These are phyloP conservation scores for Citrullus mucosospermus DNA, from an alignment of 306 rosid genomes.

Conservation along the genomic window DNA sequence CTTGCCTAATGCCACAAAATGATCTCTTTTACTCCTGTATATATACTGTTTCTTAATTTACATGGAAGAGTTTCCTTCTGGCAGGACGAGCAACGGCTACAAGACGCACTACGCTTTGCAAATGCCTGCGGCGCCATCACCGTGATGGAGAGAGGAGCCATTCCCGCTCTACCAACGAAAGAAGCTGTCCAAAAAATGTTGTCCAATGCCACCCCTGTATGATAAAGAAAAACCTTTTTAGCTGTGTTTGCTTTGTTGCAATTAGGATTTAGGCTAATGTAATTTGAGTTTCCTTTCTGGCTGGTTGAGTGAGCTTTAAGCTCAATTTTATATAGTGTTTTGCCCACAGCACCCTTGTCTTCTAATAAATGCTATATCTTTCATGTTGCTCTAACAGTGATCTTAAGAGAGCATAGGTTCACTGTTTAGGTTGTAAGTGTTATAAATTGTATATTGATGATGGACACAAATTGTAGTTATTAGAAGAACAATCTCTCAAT, in stretches of 20 bases:
- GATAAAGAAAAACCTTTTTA: background rate
- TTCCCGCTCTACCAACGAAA: constrained; percentile 71
- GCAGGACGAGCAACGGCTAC: constrained; percentile 53
- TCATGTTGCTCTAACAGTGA: background rate
- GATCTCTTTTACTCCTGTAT: background rate
- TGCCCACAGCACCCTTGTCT: background rate
- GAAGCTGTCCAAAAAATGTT: constrained; percentile 45
- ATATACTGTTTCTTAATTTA: background rate
- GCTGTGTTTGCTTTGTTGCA: background rate
- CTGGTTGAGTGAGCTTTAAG: background rate
- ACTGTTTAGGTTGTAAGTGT: constrained; percentile 8
- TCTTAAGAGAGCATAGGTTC: background rate
- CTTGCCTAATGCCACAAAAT: background rate
- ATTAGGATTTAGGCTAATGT: constrained; percentile 4
- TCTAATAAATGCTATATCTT: constrained; percentile 4
- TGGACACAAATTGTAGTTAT: background rate
- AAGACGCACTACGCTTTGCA: constrained; percentile 59
- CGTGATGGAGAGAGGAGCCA: constrained; percentile 75
- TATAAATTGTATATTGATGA: constrained; percentile 4
- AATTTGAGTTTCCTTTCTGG: background rate
- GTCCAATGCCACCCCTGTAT: constrained; percentile 18
- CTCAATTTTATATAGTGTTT: background rate
- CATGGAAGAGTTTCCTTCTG: background rate
- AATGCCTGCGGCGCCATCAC: constrained; percentile 81
- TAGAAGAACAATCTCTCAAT: background rate